Conservation (phyloP, 108 stramenopile genomes). For the Cyclotella kingstonii region DNA sequence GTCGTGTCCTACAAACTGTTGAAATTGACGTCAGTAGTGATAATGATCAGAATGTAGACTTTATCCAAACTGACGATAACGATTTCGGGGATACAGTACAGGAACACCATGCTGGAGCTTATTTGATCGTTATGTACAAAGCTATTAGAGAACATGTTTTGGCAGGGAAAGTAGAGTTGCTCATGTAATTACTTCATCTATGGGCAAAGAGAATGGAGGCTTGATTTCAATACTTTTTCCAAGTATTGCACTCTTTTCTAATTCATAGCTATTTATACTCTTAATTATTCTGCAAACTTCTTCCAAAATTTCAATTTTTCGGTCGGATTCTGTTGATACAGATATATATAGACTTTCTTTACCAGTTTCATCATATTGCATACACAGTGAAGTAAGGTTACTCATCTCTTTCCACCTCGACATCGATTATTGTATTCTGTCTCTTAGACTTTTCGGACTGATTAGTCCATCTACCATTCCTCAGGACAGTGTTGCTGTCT, state of each 20-base stretch:
- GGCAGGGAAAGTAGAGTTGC: slow-evolving; percentile 57
- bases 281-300: no score
- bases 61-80: slow-evolving; percentile 40
- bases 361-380: not conserved
- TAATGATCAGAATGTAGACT: slow-evolving; percentile 26
- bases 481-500: slow-evolving; percentile 10
- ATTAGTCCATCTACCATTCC: no score
- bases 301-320: no score
- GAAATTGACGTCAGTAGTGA: slow-evolving; percentile 41
- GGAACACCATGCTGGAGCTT: slow-evolving; percentile 48
- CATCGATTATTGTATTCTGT: slow-evolving; percentile 70
- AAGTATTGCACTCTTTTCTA: not conserved
- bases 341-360: not conserved
- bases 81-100: slow-evolving; percentile 52
- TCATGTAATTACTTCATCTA: slow-evolving; percentile 18
- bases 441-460: slow-evolving; percentile 41
- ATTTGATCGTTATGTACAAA: slow-evolving; percentile 60
- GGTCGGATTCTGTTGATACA: not conserved
- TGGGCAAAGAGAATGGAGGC: not conserved
- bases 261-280: no score
- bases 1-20: slow-evolving; percentile 49
- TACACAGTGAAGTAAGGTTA: not conserved
- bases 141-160: slow-evolving; percentile 50
- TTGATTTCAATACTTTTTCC: not conserved
- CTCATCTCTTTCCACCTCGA: slow-evolving; percentile 65